Conservation (phyloP, 768 basidiomycete species). For the Agaricus subrufescens region DNA sequence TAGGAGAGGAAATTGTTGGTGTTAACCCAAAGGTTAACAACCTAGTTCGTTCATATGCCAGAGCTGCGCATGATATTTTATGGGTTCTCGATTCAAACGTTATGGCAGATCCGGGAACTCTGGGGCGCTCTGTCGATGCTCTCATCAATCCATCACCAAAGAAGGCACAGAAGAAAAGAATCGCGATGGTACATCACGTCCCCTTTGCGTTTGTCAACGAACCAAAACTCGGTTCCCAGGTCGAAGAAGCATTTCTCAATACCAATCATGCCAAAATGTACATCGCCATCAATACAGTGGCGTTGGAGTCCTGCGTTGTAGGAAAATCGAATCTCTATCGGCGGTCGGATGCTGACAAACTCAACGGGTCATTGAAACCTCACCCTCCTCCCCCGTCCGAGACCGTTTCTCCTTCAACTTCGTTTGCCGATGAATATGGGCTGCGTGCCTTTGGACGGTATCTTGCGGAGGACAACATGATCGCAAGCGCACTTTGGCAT, state of each 20-base stretch:
- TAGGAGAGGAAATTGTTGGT: constrained; percentile 81
- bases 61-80: constrained; percentile 82
- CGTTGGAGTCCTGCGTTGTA: constrained; percentile 91
- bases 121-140: constrained; percentile 82
- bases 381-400: constrained; percentile 13
- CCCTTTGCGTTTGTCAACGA: constrained; percentile 81
- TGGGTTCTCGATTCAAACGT: constrained; percentile 99
- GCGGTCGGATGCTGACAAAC: constrained; percentile 77
- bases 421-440: constrained; percentile 31
- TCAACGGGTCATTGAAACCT: constrained; percentile 64
- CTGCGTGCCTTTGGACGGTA: constrained; percentile 81
- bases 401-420: background rate
- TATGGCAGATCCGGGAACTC: constrained; percentile 67
- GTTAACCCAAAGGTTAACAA: constrained; percentile 99
- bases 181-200: constrained; percentile 93
- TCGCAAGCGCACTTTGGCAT: constrained; percentile 89
- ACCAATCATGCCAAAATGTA: constrained; percentile 99
- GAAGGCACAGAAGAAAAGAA: constrained; percentile 33
- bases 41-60: constrained; percentile 76
- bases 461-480: constrained; percentile 98
- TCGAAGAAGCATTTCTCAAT: constrained; percentile 94
- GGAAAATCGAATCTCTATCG: constrained; percentile 96
- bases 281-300: constrained; percentile 85
- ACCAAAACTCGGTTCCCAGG: constrained; percentile 65
- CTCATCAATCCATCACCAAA: constrained; percentile 43